A percentile compares a stretch with the other conserved stretches of the same genome.
phyloP scores from a whole-genome alignment of 2,329 filamentous ascomycete species.

The Penicillium sp. region DNA sequence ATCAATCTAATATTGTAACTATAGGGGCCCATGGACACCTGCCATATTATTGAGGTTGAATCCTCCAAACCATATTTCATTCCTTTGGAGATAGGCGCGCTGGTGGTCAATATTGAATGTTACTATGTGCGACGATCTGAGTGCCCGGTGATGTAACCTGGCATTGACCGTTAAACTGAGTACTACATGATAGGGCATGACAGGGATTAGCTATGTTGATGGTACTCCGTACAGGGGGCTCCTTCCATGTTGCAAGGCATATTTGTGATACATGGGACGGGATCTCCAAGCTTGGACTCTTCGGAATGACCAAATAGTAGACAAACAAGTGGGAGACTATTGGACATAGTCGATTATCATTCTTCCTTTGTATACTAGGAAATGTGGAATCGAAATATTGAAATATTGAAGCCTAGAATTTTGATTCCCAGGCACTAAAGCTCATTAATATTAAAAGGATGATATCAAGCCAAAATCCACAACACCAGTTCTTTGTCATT shows the following conservation, averaged over 20 bases:
- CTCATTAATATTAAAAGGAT: background rate
- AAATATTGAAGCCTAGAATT: background rate
- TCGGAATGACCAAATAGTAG: background rate
- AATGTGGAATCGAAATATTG: background rate
- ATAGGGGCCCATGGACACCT: background rate
- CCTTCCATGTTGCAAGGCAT: background rate
- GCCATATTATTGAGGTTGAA: background rate
- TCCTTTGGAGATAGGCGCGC: background rate
- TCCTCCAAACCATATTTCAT: background rate
- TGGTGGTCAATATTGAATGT: background rate
- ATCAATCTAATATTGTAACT: background rate
- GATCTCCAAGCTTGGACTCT: background rate
- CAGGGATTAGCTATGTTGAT: background rate
- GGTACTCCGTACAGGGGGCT: background rate
- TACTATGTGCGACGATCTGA: background rate
- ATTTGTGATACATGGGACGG: background rate
- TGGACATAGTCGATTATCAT: background rate
- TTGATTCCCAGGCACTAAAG: background rate
- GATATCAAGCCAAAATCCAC: background rate
- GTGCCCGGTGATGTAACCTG: conserved; percentile 4
- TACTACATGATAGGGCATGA: background rate
- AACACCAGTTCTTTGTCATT: background rate
- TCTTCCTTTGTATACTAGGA: background rate
- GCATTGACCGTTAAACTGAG: background rate
- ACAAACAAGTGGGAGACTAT: background rate